These are phyloP conservation scores for Cyanidioschyzon merolae DNA, from an alignment of 23 red algal species.

Conservation along the genomic window DNA sequence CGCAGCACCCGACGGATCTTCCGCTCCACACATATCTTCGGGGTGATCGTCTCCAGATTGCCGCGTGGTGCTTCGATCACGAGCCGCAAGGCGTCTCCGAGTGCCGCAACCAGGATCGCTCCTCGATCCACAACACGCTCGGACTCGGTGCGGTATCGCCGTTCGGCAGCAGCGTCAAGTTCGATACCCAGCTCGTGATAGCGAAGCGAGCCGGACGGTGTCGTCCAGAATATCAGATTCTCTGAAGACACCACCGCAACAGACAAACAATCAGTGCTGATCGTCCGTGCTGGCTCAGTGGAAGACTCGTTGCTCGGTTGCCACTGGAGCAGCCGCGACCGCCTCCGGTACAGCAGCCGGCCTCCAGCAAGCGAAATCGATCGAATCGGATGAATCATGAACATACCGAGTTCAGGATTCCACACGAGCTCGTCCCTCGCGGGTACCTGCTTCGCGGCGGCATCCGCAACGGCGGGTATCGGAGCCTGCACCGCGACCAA, in stretches of 20 bases:
- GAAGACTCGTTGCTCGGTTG: neutral
- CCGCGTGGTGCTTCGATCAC: conserved; percentile 58
- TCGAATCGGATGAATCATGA: neutral
- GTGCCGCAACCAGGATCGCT: conserved; percentile 31
- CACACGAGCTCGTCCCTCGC: too few relatives aligned
- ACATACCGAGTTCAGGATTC: neutral
- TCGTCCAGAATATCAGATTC: neutral
- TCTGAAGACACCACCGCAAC: neutral
- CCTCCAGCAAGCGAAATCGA: neutral
- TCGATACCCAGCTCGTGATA: neutral
- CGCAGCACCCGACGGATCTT: conserved; percentile 21
- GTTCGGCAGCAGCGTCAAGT: neutral
- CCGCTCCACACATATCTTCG: conserved; percentile 32
- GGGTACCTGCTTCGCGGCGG: neutral
- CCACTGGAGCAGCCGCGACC: neutral
- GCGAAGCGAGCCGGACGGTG: neutral
- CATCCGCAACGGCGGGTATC: neutral
- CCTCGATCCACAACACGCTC: conserved; percentile 46
- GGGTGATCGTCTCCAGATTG: conserved; percentile 60
- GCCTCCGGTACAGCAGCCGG: neutral
- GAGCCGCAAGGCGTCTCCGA: conserved; percentile 26
- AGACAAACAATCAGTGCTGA: neutral
- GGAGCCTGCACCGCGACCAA: neutral
- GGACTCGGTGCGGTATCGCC: neutral
- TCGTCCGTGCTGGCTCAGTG: neutral